Percentiles rank a stretch among this genome's conserved stretches.
Conservation (phyloP, 768 basidiomycete species). For the Russula compacta region DNA sequence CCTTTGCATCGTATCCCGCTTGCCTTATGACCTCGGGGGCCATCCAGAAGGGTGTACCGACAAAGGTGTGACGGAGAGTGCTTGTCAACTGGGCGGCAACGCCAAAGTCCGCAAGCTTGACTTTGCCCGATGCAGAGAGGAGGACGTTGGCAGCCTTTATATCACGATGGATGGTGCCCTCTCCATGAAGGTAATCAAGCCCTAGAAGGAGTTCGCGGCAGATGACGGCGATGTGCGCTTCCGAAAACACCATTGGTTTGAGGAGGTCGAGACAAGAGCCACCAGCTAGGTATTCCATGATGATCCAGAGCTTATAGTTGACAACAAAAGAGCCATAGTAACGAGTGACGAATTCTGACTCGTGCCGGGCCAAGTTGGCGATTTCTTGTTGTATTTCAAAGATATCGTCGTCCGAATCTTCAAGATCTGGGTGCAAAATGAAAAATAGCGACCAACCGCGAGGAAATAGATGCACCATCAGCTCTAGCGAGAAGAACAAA, state of each 20-base stretch:
- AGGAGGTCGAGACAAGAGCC: conserved; percentile 97
- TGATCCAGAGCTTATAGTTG: conserved; percentile 96
- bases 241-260: conserved; percentile 84
- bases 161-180: conserved; percentile 95
- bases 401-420: conserved; percentile 98
- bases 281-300: conserved; percentile 98
- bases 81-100: conserved; percentile 95
- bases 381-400: conserved; percentile 99
- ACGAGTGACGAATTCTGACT: conserved; percentile 91
- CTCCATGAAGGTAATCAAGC: conserved; percentile 91
- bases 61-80: conserved; percentile 93
- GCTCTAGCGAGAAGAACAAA: background rate
- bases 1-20: conserved; percentile 91
- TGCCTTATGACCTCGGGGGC: conserved; percentile 97
- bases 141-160: conserved; percentile 98
- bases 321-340: conserved; percentile 98
- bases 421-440: conserved; percentile 55
- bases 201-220: conserved; percentile 89
- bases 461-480: background rate
- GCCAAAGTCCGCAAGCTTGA: conserved; percentile 97
- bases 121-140: conserved; percentile 81
- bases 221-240: conserved; percentile 90
- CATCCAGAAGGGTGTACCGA: conserved; percentile 98
- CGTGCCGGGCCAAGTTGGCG: conserved; percentile 89
- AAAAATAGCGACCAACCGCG: background rate